A percentile compares a stretch with the other conserved stretches of the same genome.
These are phyloP conservation scores for Excoecaria agallocha DNA, from an alignment of 345 rosid genomes.

Conservation along the genomic window DNA sequence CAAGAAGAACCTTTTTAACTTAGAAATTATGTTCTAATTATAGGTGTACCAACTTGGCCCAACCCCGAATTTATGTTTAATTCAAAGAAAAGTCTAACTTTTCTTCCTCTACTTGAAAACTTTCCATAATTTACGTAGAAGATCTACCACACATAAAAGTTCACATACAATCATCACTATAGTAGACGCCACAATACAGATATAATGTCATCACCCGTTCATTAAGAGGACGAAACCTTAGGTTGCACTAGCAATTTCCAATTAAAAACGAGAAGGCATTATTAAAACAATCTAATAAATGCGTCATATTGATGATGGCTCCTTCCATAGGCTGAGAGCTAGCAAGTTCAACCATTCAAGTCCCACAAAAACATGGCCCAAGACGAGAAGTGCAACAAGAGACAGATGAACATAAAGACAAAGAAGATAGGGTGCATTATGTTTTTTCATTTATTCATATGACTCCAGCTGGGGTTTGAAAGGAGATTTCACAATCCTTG, in stretches of 20 bases:
- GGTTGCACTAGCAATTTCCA: not conserved
- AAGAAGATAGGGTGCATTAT: not conserved
- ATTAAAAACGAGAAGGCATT: not conserved
- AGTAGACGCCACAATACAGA: not conserved
- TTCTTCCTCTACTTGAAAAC: not conserved
- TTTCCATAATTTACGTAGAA: not conserved
- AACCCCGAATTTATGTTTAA: not conserved
- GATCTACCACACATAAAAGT: not conserved
- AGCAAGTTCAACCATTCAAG: slow-evolving; percentile 1
- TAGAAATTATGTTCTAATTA: not conserved
- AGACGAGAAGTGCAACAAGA: not conserved
- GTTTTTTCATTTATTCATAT: too few species aligned
- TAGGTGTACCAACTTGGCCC: slow-evolving; percentile 1
- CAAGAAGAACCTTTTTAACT: not conserved
- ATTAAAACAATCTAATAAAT: not conserved
- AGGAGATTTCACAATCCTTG: too few species aligned
- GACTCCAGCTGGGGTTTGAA: too few species aligned
- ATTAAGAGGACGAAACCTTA: not conserved
- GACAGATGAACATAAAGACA: not conserved
- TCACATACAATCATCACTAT: not conserved
- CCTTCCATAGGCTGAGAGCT: not conserved
- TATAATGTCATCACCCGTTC: not conserved
- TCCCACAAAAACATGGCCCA: slow-evolving; percentile 8
- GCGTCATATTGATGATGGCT: not conserved
- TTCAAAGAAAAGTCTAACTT: not conserved